A percentile compares a stretch with the other conserved stretches of the same genome.
Evolutionary conservation across 2,329 filamentous ascomycete genomes (phyloP).

Genomic region (Cercospora berteroae): DNA sequence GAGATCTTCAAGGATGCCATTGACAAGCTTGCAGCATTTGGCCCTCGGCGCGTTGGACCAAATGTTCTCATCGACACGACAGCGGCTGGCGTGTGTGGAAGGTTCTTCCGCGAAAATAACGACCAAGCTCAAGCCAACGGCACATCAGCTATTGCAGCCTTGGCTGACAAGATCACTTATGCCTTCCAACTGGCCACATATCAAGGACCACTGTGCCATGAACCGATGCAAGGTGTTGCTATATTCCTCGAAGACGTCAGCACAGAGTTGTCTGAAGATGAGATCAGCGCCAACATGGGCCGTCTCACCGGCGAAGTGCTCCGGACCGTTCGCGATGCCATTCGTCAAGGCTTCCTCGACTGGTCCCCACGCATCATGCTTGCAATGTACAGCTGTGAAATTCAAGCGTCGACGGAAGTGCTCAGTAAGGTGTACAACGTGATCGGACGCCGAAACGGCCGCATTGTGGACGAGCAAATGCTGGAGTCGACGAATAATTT

Average conservation of each 20-base stretch:
- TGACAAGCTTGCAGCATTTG: slow-evolving; percentile 84
- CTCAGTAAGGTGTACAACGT: slow-evolving; percentile 94
- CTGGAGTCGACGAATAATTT: slow-evolving; percentile 97
- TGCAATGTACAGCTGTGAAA: slow-evolving; percentile 97
- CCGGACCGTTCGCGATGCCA: slow-evolving; percentile 79
- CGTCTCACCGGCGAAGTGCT: slow-evolving; percentile 91
- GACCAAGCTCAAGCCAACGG: slow-evolving; percentile 26
- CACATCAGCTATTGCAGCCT: slow-evolving; percentile 37
- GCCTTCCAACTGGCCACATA: slow-evolving; percentile 90
- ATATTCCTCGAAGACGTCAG: slow-evolving; percentile 81
- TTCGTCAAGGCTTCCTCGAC: slow-evolving; percentile 83
- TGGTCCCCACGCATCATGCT: slow-evolving; percentile 95
- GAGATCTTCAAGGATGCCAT: slow-evolving; percentile 76
- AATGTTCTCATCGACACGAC: slow-evolving; percentile 89
- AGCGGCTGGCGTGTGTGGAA: slow-evolving; percentile 65
- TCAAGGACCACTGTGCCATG: slow-evolving; percentile 86
- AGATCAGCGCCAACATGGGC: slow-evolving; percentile 65
- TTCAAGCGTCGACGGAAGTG: slow-evolving; percentile 92
- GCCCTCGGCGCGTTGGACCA: slow-evolving; percentile 77
- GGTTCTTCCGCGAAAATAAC: slow-evolving; percentile 50
- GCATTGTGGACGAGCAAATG: slow-evolving; percentile 84
- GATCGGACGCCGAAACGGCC: slow-evolving; percentile 88
- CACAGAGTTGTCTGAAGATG: slow-evolving; percentile 56
- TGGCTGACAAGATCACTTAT: slow-evolving; percentile 87
- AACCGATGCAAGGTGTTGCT: slow-evolving; percentile 89